phyloP scores from a whole-genome alignment of 768 basidiomycete genomes.

The Panus rudis region DNA sequence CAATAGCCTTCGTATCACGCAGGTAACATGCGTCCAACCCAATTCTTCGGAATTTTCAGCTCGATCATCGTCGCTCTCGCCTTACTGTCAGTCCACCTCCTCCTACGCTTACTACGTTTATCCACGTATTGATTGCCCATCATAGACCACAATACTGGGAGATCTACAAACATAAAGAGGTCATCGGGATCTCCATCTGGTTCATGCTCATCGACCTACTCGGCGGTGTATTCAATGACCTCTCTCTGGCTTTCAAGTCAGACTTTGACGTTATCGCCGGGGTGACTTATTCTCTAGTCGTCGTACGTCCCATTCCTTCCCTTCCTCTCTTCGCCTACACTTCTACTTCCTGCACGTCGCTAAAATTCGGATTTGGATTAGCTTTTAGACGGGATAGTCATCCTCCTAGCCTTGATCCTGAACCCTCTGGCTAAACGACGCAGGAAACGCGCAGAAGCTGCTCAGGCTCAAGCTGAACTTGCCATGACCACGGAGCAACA shows the following conservation, averaged over 20 bases:
- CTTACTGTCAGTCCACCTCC: slow-evolving; percentile 29
- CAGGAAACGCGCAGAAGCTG: slow-evolving; percentile 17
- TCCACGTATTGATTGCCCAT: neutral
- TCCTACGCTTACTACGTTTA: neutral
- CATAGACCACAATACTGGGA: slow-evolving; percentile 64
- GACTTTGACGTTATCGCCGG: slow-evolving; percentile 59
- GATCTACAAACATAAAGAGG: slow-evolving; percentile 57
- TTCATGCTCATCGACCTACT: slow-evolving; percentile 68
- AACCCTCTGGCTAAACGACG: slow-evolving; percentile 49
- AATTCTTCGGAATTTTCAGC: slow-evolving; percentile 56
- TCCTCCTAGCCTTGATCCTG: slow-evolving; percentile 55
- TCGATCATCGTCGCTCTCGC: slow-evolving; percentile 49
- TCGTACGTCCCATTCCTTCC: slow-evolving; percentile 19
- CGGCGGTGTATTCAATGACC: slow-evolving; percentile 62
- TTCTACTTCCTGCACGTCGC: slow-evolving; percentile 1
- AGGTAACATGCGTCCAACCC: slow-evolving; percentile 32
- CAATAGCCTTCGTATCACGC: slow-evolving; percentile 30
- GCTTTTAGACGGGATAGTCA: slow-evolving; percentile 56
- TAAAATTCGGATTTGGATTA: slow-evolving; percentile 14
- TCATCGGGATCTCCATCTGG: slow-evolving; percentile 58
- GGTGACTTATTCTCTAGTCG: slow-evolving; percentile 57
- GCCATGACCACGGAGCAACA: neutral
- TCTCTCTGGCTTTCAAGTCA: slow-evolving; percentile 61
- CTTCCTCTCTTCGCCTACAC: neutral
- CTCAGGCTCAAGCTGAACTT: neutral